phyloP scores from a whole-genome alignment of 2,329 filamentous ascomycete species.

The Botryotinia narcissicola region DNA sequence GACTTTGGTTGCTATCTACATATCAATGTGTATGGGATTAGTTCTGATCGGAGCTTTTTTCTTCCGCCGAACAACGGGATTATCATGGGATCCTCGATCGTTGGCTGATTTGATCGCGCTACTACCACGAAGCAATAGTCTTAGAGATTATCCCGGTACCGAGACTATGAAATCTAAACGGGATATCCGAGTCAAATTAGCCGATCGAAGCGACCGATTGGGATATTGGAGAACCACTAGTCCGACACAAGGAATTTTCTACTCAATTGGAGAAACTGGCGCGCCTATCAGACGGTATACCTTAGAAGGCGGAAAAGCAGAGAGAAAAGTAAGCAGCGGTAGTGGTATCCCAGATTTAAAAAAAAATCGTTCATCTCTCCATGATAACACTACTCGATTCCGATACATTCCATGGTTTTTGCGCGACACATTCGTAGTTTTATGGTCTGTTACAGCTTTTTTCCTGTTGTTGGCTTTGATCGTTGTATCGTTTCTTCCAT shows the following conservation, averaged over 20 bases:
- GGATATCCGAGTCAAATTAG: constrained; percentile 54
- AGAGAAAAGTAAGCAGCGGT: constrained; percentile 40
- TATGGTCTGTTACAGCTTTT: constrained; percentile 60
- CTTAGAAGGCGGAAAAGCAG: constrained; percentile 47
- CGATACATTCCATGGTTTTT: constrained; percentile 78
- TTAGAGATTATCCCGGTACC: constrained; percentile 67
- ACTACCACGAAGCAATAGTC: constrained; percentile 75
- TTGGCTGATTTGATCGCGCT: constrained; percentile 78
- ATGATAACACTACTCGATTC: constrained; percentile 48
- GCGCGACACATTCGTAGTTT: constrained; percentile 61
- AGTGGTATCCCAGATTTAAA: constrained; percentile 30
- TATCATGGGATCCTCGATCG: constrained; percentile 82
- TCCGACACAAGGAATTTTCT: constrained; percentile 65
- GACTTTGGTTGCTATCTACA: constrained; percentile 72
- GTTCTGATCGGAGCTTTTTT: constrained; percentile 63
- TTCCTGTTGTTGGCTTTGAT: constrained; percentile 68
- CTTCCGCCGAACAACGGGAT: constrained; percentile 63
- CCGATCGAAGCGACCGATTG: constrained; percentile 65
- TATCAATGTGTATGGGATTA: constrained; percentile 59
- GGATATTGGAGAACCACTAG: constrained; percentile 80
- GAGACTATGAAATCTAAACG: constrained; percentile 56
- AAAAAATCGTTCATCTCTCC: constrained; percentile 29
- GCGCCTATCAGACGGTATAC: constrained; percentile 50
- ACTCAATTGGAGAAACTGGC: constrained; percentile 70
- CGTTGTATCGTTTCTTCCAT: constrained; percentile 73